Conservation (phyloP, 1,284 basidiomycete species). For the Lignosus rhinocerotis region DNA sequence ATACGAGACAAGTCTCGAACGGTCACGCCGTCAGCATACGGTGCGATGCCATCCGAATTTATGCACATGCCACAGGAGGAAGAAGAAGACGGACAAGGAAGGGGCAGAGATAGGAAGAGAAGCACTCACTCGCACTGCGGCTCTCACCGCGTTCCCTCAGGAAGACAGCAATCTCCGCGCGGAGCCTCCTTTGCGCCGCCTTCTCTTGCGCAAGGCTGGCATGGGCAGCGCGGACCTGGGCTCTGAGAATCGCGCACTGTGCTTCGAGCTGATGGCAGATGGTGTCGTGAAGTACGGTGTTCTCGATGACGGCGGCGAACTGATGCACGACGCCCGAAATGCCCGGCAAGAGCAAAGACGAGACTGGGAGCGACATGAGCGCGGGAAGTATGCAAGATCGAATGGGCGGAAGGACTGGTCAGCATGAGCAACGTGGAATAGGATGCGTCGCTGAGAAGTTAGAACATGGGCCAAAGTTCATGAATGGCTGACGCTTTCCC, state of each 20-base stretch:
- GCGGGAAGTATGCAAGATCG: not conserved
- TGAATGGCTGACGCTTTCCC: not conserved
- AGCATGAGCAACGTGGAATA: not conserved
- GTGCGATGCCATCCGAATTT: no score
- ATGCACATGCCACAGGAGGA: not conserved
- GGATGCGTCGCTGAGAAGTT: no score
- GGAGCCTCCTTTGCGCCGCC: slow-evolving; percentile 20
- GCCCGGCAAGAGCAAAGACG: slow-evolving; percentile 10
- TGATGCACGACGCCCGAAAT: slow-evolving; percentile 16
- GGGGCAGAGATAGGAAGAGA: not conserved
- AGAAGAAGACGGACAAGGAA: not conserved
- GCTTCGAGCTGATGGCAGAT: slow-evolving; percentile 20
- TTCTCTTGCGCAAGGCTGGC: slow-evolving; percentile 21
- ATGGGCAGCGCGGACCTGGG: slow-evolving; percentile 14
- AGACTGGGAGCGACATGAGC: slow-evolving; percentile 9
- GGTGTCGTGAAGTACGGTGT: slow-evolving; percentile 18
- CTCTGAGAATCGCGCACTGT: slow-evolving; percentile 19
- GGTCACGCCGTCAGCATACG: no score
- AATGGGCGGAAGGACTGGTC: not conserved
- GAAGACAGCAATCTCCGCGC: slow-evolving; percentile 20
- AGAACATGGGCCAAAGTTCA: no score
- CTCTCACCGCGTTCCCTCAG: slow-evolving; percentile 4
- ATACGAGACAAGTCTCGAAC: no score
- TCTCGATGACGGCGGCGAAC: slow-evolving; percentile 22
- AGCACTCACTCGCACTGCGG: slow-evolving; percentile 7